Evolutionary conservation across 2,329 filamentous ascomycete genomes (phyloP), one percentile per base, ranked within the genome.

Genomic region (Sclerotinia glacialis): DNA sequence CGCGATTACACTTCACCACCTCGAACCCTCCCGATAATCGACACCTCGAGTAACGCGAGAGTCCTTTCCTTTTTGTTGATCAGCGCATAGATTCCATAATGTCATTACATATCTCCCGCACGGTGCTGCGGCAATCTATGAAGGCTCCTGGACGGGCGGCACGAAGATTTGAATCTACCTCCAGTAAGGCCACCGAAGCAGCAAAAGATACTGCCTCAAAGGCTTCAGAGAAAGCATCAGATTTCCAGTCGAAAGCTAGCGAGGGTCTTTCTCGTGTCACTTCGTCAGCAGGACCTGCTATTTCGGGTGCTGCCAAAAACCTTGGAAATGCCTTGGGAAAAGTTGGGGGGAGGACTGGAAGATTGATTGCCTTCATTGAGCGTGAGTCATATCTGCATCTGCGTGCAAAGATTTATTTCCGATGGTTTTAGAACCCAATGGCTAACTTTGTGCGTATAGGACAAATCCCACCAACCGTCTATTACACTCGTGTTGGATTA

Each of bases 401-500:
- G n/a, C 11, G 11, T 60, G 21, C n/a, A 60, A 34, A 49, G 28
- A 49, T 37, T 2, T 23, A 67, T 59, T 18, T 61, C 23, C 18
- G 63, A 68, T 65, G 58, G 12, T 40, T 63, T 66, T 56, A 56
- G 54, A 58, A 53, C 31, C 70, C 68, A 72, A 72, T 74, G 70
- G 67, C 69, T 71, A 60, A 74, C 67, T 56, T 40, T 70, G 60
- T 46, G 65, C 46, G 53, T 64, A 67, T 58, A 97, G 94, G 88
- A 79, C 85, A 95, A 82, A 86, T 93, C 73, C 95, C 95, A 74
- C 88, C 89, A 70, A 89, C 93, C 71, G 78, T 96, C 78, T 97
- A 97, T 87, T 99, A 98, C 85, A 88, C 89, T 76, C 91, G 88
- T 79, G 94, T 98, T 77, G 90, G 85, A 75, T 82, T 93, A 71